A percentile compares a stretch with the other conserved stretches of the same genome.
phyloP scores from a whole-genome alignment of 371 early-diverging fungal species.

The Mucor circinelloides region DNA sequence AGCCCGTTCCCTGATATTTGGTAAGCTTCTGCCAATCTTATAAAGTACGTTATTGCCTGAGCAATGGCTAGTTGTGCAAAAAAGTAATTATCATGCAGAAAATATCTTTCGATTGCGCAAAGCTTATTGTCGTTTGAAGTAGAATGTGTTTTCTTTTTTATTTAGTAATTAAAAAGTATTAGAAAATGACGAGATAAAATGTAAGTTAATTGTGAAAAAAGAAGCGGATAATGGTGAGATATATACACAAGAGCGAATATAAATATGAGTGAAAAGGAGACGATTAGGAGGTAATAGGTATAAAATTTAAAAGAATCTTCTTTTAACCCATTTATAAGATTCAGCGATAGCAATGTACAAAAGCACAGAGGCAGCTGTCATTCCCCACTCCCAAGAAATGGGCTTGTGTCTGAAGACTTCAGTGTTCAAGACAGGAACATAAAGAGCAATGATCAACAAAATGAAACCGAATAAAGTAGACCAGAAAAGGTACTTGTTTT shows the following conservation, averaged over 20 bases:
- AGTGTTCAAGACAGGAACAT: constrained; percentile 72
- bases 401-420: constrained; percentile 67
- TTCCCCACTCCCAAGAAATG: constrained; percentile 80
- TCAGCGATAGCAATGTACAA: constrained; percentile 66
- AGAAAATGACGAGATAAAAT: not conserved
- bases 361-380: constrained; percentile 60
- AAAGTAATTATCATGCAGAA: no score
- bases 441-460: constrained; percentile 62
- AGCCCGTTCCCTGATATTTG: no score
- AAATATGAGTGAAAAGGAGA: not conserved
- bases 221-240: not conserved
- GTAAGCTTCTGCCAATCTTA: no score
- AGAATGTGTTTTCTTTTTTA: not conserved
- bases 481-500: constrained; percentile 63
- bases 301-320: constrained; percentile 24
- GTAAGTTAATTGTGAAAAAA: not conserved
- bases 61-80: no score
- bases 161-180: not conserved
- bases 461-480: constrained; percentile 56
- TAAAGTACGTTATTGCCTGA: no score
- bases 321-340: constrained; percentile 49
- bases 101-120: no score
- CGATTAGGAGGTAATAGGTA: not conserved
- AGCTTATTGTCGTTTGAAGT: no score
- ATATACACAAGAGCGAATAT: not conserved